Conservation (phyloP, 345 rosid genomes). For the Lepidium sativum region DNA sequence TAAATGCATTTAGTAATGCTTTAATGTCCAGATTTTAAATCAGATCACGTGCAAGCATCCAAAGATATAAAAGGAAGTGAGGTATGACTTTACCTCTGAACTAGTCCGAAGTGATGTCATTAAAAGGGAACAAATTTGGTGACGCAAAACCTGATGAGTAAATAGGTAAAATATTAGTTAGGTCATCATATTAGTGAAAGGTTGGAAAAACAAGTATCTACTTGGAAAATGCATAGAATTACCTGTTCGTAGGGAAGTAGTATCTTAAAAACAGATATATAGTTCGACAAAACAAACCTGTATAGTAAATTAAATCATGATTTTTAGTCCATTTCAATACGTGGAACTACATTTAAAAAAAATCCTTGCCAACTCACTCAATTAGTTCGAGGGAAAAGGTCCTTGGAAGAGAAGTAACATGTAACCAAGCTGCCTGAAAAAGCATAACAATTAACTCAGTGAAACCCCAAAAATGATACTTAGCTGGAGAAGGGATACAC, state of each 20-base stretch:
- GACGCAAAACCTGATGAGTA: constrained; percentile 67
- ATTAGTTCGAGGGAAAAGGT: constrained; percentile 85
- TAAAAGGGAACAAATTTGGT: constrained; percentile 93
- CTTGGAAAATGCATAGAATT: constrained; percentile 4
- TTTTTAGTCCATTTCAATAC: background rate
- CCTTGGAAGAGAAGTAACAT: constrained; percentile 65
- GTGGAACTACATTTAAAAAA: background rate
- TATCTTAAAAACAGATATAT: constrained; percentile 66
- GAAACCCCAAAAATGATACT: background rate
- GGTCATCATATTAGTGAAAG: background rate
- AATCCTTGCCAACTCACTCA: constrained; percentile 57
- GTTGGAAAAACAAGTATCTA: constrained; percentile 1
- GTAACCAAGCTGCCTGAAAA: constrained; percentile 81
- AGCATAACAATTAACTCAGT: constrained; percentile 12
- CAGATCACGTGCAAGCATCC: background rate
- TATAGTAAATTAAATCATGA: constrained; percentile 19
- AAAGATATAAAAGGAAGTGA: constrained; percentile 1
- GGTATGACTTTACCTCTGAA: constrained; percentile 56
- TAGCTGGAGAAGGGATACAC: constrained; percentile 2
- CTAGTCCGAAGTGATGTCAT: constrained; percentile 96
- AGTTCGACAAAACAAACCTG: constrained; percentile 91
- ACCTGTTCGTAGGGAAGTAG: constrained; percentile 84
- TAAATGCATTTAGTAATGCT: background rate
- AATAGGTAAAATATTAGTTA: constrained; percentile 25
- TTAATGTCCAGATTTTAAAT: constrained; percentile 5